A percentile compares a stretch with the other conserved stretches of the same genome.
These are phyloP conservation scores for Mycena albidolilacea DNA, from an alignment of 768 basidiomycete genomes.

Conservation along the genomic window DNA sequence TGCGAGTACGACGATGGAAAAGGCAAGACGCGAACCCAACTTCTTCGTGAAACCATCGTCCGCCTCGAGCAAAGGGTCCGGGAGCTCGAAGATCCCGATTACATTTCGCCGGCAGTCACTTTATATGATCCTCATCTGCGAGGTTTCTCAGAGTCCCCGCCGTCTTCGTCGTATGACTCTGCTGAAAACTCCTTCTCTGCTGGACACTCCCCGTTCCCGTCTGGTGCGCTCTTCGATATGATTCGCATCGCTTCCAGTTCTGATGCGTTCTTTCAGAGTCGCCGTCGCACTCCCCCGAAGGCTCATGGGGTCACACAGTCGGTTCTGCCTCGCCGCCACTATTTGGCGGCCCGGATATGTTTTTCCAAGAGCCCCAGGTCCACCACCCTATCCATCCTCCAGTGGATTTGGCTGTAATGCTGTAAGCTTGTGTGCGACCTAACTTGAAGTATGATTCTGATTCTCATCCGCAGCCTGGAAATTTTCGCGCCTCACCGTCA, in stretches of 20 bases:
- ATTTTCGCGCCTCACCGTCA: slow-evolving; percentile 83
- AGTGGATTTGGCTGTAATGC: slow-evolving; percentile 74
- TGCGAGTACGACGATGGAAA: slow-evolving; percentile 91
- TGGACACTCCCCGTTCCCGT: slow-evolving; percentile 73
- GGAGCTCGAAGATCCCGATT: slow-evolving; percentile 84
- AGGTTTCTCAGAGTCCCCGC: slow-evolving; percentile 68
- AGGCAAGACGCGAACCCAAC: slow-evolving; percentile 85
- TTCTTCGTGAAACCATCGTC: slow-evolving; percentile 83
- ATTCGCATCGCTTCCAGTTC: neutral
- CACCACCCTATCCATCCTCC: slow-evolving; percentile 57
- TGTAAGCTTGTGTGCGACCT: slow-evolving; percentile 60
- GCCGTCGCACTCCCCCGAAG: slow-evolving; percentile 65
- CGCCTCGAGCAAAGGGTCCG: slow-evolving; percentile 80
- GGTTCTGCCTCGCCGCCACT: slow-evolving; percentile 67
- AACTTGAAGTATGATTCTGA: slow-evolving; percentile 32
- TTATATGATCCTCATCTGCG: slow-evolving; percentile 78
- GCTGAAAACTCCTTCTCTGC: slow-evolving; percentile 71
- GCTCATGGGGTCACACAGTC: slow-evolving; percentile 63
- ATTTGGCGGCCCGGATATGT: slow-evolving; percentile 58
- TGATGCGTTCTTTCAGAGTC: slow-evolving; percentile 51
- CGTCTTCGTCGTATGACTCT: slow-evolving; percentile 66
- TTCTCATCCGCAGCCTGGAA: slow-evolving; percentile 66
- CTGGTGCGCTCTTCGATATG: slow-evolving; percentile 55
- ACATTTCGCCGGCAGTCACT: slow-evolving; percentile 75
- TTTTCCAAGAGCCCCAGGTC: slow-evolving; percentile 65